These are phyloP conservation scores for Mortierella claussenii DNA, from an alignment of 192 early-diverging fungal species.

Conservation along the genomic window DNA sequence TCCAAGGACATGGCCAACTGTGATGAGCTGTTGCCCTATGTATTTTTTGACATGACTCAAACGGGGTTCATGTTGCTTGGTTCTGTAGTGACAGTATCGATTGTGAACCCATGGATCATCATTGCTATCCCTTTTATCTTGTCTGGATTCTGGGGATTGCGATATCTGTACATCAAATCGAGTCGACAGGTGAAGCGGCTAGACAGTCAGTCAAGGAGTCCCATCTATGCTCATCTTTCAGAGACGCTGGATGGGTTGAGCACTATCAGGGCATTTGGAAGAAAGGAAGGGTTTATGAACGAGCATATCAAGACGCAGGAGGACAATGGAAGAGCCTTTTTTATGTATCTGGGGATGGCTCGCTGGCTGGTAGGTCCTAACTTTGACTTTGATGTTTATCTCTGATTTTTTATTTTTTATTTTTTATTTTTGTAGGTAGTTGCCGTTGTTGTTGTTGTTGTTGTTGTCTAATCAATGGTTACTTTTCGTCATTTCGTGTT, in stretches of 20 bases:
- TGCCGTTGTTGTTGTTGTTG: slow-evolving; percentile 40
- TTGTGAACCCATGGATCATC: slow-evolving; percentile 72
- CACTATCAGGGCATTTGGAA: slow-evolving; percentile 73
- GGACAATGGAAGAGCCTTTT: slow-evolving; percentile 68
- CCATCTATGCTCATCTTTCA: slow-evolving; percentile 68
- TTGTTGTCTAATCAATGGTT: slow-evolving; percentile 71
- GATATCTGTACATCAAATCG: slow-evolving; percentile 61
- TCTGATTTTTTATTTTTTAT: slow-evolving; percentile 1
- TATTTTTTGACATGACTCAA: slow-evolving; percentile 67
- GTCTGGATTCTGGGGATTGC: slow-evolving; percentile 59
- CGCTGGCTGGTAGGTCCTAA: slow-evolving; percentile 59
- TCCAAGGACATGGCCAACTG: slow-evolving; percentile 67
- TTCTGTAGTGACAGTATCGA: slow-evolving; percentile 65
- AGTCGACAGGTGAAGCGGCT: slow-evolving; percentile 76
- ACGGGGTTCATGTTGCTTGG: slow-evolving; percentile 71
- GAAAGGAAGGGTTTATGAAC: slow-evolving; percentile 62
- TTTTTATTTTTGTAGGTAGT: neutral
- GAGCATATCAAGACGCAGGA: slow-evolving; percentile 67
- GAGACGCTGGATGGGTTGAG: slow-evolving; percentile 74
- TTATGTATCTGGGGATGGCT: slow-evolving; percentile 60
- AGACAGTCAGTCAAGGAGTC: slow-evolving; percentile 71
- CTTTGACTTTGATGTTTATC: too few relatives aligned
- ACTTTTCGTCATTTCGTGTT: slow-evolving; percentile 54
- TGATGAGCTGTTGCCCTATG: slow-evolving; percentile 69
- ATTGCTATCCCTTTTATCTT: slow-evolving; percentile 59